Evolutionary conservation across 306 rosid genomes (phyloP).

Genomic region (Senna siamea): DNA sequence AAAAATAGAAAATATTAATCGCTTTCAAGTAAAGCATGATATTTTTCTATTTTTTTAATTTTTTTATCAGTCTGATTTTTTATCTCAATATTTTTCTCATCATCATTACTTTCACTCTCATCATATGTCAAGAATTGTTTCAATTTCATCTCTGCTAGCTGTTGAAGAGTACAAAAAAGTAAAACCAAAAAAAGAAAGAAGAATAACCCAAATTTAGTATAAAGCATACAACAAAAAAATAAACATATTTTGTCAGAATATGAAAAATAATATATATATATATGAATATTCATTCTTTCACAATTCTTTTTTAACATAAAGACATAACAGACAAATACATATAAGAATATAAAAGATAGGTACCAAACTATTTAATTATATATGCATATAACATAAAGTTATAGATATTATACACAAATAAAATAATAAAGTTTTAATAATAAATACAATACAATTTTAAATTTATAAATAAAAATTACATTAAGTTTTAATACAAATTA

Average conservation of each 20-base stretch:
- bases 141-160: constrained; percentile 78
- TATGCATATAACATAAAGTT: neutral
- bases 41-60: constrained; percentile 52
- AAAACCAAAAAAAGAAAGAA: constrained; percentile 21
- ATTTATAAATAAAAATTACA: neutral
- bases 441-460: neutral
- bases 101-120: too few species aligned
- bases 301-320: too few species aligned
- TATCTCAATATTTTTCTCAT: constrained; percentile 46
- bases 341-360: neutral
- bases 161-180: neutral
- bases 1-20: constrained; percentile 55
- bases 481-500: neutral
- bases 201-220: constrained; percentile 27
- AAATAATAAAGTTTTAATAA: neutral
- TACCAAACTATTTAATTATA: neutral
- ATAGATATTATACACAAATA: neutral
- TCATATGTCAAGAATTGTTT: constrained; percentile 69
- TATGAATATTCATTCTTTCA: too few species aligned
- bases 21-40: constrained; percentile 66
- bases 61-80: constrained; percentile 52
- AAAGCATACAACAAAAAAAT: constrained; percentile 12
- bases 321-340: too few species aligned
- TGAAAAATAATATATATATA: too few species aligned
- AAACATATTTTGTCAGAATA: too few species aligned